Percentiles rank a stretch among this genome's conserved stretches.
These are phyloP conservation scores for Wallacemonas sp. DNA, from an alignment of 208 protist species.

Conservation along the genomic window DNA sequence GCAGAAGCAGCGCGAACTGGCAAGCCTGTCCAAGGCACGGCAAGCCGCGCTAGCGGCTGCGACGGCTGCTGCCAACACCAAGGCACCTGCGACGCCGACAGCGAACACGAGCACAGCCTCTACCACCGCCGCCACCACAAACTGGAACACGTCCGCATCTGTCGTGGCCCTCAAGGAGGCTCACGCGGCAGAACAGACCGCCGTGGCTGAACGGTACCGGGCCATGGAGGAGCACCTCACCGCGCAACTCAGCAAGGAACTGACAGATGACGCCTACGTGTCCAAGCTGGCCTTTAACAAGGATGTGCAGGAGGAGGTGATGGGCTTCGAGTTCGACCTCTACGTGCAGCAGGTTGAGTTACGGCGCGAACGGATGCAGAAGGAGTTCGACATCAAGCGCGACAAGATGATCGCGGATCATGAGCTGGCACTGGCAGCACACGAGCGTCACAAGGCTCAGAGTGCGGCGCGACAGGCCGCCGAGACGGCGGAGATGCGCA, in stretches of 20 bases:
- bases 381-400: conserved; percentile 54
- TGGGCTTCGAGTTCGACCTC: conserved; percentile 49
- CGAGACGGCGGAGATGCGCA: conserved; percentile 39
- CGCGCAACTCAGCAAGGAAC: conserved; percentile 33
- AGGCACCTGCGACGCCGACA: background rate
- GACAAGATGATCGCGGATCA: conserved; percentile 44
- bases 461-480: conserved; percentile 22
- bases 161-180: conserved; percentile 29
- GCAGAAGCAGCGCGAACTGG: conserved; percentile 21
- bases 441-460: conserved; percentile 46
- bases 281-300: conserved; percentile 29
- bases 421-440: conserved; percentile 31
- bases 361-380: conserved; percentile 36
- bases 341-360: conserved; percentile 48
- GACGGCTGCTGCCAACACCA: background rate
- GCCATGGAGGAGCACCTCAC: conserved; percentile 42
- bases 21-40: conserved; percentile 16
- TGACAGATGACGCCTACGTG: conserved; percentile 23
- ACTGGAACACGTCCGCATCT: background rate
- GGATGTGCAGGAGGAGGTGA: conserved; percentile 38
- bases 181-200: conserved; percentile 26
- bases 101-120: background rate
- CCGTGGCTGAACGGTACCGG: conserved; percentile 30
- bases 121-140: conserved; percentile 18
- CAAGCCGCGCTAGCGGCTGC: conserved; percentile 17